Conservation (phyloP, 352 stramenopile species). For the Elongisporangium undulatum region DNA sequence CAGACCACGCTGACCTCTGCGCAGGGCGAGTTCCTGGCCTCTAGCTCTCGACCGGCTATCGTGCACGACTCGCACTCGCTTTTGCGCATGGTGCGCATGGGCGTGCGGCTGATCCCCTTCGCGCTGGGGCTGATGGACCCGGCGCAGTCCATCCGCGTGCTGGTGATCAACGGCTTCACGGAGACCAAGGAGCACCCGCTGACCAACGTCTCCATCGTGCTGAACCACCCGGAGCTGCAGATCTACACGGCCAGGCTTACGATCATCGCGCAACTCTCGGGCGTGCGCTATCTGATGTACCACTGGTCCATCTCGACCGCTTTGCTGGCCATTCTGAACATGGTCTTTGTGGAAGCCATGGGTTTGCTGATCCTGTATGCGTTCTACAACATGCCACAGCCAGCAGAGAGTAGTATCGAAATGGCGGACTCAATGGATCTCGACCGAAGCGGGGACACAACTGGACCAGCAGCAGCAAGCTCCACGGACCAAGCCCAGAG, state of each 20-base stretch:
- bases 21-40: slow-evolving; percentile 25
- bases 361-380: slow-evolving; percentile 62
- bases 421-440: background rate
- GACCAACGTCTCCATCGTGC: slow-evolving; percentile 35
- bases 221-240: slow-evolving; percentile 72
- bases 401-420: slow-evolving; percentile 3
- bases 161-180: slow-evolving; percentile 63
- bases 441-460: background rate
- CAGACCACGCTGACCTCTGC: slow-evolving; percentile 32
- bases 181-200: slow-evolving; percentile 53
- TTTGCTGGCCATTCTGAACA: slow-evolving; percentile 69
- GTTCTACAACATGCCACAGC: slow-evolving; percentile 48
- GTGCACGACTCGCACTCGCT: slow-evolving; percentile 57
- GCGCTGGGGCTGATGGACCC: slow-evolving; percentile 51
- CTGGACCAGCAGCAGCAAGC: background rate
- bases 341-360: slow-evolving; percentile 68
- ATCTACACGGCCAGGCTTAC: slow-evolving; percentile 71
- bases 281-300: slow-evolving; percentile 84
- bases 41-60: slow-evolving; percentile 52
- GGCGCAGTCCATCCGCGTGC: slow-evolving; percentile 42
- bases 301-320: slow-evolving; percentile 76
- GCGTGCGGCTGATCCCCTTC: slow-evolving; percentile 49
- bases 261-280: slow-evolving; percentile 77
- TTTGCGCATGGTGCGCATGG: slow-evolving; percentile 43
- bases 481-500: background rate